Evolutionary conservation across 78 protist species (phyloP), one percentile per base, ranked within the genome.

Genomic region (Corallochytrium limacisporum): DNA sequence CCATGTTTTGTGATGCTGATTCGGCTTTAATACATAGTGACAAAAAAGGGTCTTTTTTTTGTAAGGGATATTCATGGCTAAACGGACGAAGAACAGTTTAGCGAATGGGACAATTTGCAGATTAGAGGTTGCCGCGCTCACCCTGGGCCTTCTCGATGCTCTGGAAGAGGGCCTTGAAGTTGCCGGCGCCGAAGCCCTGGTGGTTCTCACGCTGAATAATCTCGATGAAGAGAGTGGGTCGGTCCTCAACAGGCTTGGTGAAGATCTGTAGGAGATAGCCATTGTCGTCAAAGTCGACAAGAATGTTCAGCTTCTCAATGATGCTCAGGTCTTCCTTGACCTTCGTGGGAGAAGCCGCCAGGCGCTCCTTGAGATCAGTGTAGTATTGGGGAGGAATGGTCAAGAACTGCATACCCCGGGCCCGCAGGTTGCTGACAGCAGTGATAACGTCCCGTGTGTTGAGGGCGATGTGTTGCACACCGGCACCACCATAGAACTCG

Each of bases 381-480:
- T 90, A 90, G 62, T 85, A 85, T 9, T 73, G 16, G 35, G 10
- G 20, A 26, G 95, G 95, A 35, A 77, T 68, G 50, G 75, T 32
- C 26, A 90, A 54, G 72, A 90, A 90, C 72, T 85, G 73, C 22
- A 79, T 70, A 35, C 95, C 95, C 40, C 95, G 83, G 26, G 43
- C 69, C 32, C 46, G 49, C 55, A 62, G 36, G 4, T 15, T 46
- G 20, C 12, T 2, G 15, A 46, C 65, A 31, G 89, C 9, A 4
- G 43, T 48, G 31, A 86, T 49, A 61, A 90, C 69, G 53, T 90
- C 88, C n/a, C 29, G 20, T 9, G 83, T 75, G 31, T 36, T 26
- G 42, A 82, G 59, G 15, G 95, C 95, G 22, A 90, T 69, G 86
- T 90, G 95, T 74, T 90, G 95, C n/a, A 86, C 91, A 28, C 95